Evolutionary conservation across 2,329 filamentous ascomycete genomes (phyloP).

Genomic region (Talaromyces rugulosus): DNA sequence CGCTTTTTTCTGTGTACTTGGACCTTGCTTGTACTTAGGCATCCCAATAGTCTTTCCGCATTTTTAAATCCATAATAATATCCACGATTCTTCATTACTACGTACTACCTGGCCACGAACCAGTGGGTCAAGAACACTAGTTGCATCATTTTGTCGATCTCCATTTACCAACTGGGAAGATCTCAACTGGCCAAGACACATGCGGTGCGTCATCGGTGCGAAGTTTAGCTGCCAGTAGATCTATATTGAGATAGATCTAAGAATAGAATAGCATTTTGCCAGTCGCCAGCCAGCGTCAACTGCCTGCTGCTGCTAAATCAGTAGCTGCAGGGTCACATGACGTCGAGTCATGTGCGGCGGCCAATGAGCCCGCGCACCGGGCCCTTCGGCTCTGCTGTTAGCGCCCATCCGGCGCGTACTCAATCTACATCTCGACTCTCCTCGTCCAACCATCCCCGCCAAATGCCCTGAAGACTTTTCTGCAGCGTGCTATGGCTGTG

Average conservation of each 20-base stretch:
- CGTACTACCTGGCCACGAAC: too few relatives aligned
- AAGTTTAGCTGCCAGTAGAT: background rate
- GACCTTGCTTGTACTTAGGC: background rate
- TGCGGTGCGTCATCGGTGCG: background rate
- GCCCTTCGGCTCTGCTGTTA: background rate
- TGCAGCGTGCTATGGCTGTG: background rate
- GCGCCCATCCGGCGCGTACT: slow-evolving; percentile 11
- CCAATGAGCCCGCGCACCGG: background rate
- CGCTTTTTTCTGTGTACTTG: background rate
- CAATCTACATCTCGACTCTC: background rate
- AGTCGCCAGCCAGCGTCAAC: background rate
- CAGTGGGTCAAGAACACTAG: background rate
- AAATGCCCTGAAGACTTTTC: background rate
- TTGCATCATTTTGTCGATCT: slow-evolving; percentile 1
- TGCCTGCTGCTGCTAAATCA: background rate
- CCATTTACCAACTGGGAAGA: background rate
- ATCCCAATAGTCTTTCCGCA: background rate
- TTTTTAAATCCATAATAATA: background rate
- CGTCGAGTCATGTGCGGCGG: background rate
- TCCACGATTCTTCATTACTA: background rate
- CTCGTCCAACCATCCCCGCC: slow-evolving; percentile 10
- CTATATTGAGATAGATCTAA: background rate
- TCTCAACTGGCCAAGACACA: background rate
- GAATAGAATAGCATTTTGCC: background rate
- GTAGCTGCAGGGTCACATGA: background rate